phyloP scores from a whole-genome alignment of 176 grass and related monocot species.

The Cenchrus purpureus region DNA sequence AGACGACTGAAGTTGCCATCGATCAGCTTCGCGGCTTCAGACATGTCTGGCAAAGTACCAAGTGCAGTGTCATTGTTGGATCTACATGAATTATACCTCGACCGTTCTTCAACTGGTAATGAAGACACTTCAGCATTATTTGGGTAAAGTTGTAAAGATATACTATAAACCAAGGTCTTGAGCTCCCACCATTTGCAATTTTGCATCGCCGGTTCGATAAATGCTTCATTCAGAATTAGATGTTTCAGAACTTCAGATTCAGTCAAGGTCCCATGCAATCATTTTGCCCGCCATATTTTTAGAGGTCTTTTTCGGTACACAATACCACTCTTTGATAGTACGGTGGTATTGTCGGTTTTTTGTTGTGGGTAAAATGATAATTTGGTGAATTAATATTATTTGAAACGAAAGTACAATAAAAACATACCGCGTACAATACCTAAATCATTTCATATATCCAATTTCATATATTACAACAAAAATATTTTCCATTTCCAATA shows the following conservation, averaged over 20 bases:
- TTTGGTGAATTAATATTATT: too few relatives aligned
- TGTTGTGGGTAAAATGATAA: too few relatives aligned
- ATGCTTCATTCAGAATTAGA: constrained; percentile 1
- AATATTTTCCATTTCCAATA: too few relatives aligned
- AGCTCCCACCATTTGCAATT: not conserved
- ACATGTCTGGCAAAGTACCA: not conserved
- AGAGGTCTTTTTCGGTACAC: too few relatives aligned
- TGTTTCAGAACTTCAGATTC: not conserved
- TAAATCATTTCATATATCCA: too few relatives aligned
- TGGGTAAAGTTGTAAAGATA: too few relatives aligned
- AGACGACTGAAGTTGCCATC: constrained; percentile 11
- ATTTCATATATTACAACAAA: too few relatives aligned
- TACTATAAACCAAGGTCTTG: not conserved
- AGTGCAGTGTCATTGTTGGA: not conserved
- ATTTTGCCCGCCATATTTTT: not conserved
- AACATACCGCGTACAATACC: too few relatives aligned
- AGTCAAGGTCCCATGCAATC: not conserved
- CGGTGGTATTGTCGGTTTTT: too few relatives aligned
- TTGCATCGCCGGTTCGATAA: not conserved
- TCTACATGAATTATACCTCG: not conserved
- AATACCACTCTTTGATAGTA: too few relatives aligned
- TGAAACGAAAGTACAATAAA: too few relatives aligned
- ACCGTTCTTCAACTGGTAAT: not conserved
- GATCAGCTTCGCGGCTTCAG: constrained; percentile 14
- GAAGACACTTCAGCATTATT: not conserved